Base-by-base conservation (phyloP, 108 stramenopile species). In the Conticribra weissflogii region DNA sequence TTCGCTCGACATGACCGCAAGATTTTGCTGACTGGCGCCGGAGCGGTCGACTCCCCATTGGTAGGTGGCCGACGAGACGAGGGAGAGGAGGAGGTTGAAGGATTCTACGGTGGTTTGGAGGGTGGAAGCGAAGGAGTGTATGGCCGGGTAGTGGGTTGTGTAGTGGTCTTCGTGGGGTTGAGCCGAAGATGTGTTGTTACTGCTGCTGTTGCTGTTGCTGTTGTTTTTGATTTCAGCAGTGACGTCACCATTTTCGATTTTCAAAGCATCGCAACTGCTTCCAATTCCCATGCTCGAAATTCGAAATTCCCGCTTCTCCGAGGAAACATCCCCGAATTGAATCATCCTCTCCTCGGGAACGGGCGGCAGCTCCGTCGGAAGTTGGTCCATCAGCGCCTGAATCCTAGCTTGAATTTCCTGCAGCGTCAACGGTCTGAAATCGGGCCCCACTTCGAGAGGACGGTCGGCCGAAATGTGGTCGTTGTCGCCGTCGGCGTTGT, bases 21-120 rank as follows among this genome's bases (percentile, higher is more conserved):
- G 63, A 72, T 93, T 88, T 76, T 93, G 92, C 46, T 93, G 88
- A 0, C 87, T 80, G 0, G 92, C 92, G 12, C 92, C 92, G n/a
- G 73, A 76, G 8, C 88, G 85, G 56, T 93, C 92, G n/a, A 89
- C 85, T 46, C 88, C 88, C 92, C 92, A 93, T 63, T 79, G 81
- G 66, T 93, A 93, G 0, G 87, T 88, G 1, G 92, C 87, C 0
- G 88, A 76, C 24, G 72, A 73, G 1, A 93, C 82, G 44, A 86
- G 87, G 50, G 79, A 86, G 12, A 90, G 52, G 34, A 86, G 67
- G 7, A 93, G 68, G 58, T 87, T 83, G 81, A 85, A 88, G 49
- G 84, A 81, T 74, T 93, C 92, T 28, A 93, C 63, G 18, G 74
- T 65, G 4, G 77, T 68, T 62, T 93, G 92, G 1, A 93, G 58